A percentile compares a stretch with the other conserved stretches of the same genome.
These are phyloP conservation scores for Flaveria floridana DNA, from an alignment of 140 eudicot species.

Conservation along the genomic window DNA sequence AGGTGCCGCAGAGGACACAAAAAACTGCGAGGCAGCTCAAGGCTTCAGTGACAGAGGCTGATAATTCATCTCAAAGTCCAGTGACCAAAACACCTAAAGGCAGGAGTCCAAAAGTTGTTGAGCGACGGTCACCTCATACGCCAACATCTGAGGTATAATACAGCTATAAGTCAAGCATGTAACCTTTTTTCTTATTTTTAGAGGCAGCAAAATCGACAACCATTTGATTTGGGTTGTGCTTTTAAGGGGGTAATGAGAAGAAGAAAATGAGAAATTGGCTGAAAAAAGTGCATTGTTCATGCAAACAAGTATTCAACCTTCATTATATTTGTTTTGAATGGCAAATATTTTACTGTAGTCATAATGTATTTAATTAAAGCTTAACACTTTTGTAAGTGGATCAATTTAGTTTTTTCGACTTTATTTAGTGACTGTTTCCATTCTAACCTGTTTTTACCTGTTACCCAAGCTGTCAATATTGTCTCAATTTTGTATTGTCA, in stretches of 20 bases:
- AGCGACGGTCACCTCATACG: constrained; percentile 65
- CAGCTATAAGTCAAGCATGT: not conserved
- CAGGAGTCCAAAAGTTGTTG: constrained; percentile 62
- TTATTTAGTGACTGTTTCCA: not conserved
- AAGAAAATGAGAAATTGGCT: not conserved
- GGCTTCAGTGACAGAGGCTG: constrained; percentile 54
- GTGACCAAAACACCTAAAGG: constrained; percentile 56
- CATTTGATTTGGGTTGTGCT: not conserved
- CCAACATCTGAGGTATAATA: constrained; percentile 70
- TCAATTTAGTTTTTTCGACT: not conserved
- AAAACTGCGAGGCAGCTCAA: constrained; percentile 62
- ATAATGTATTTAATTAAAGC: too few species aligned
- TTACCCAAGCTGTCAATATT: not conserved
- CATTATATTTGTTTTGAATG: not conserved
- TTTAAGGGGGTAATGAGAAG: not conserved
- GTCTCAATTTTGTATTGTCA: not conserved
- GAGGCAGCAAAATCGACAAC: not conserved
- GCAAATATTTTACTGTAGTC: too few species aligned
- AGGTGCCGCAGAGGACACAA: constrained; percentile 68
- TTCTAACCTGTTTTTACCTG: not conserved
- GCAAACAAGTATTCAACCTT: not conserved
- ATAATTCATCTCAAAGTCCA: constrained; percentile 51
- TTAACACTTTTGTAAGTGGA: too few species aligned
- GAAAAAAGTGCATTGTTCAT: not conserved
- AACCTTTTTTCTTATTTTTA: not conserved